phyloP scores from a whole-genome alignment of 140 eudicot genomes.

The Erigeron philadelphicus region DNA sequence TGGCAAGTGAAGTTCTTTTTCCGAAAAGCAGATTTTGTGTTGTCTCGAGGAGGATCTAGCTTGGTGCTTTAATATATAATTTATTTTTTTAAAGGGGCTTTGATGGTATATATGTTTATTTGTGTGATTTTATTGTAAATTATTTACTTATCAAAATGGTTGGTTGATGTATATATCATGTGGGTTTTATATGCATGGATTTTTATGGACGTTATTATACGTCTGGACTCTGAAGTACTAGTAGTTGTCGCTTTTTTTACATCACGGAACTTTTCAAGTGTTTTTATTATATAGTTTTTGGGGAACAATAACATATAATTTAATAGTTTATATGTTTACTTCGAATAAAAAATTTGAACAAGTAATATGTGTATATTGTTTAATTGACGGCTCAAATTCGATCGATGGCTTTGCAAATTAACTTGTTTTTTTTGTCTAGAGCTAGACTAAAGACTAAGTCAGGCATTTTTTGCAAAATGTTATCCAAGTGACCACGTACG shows the following conservation, averaged over 20 bases:
- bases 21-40: slow-evolving; percentile 35
- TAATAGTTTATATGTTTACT: too few relatives aligned
- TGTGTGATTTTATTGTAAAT: slow-evolving; percentile 14
- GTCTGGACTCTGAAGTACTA: neutral
- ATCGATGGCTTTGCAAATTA: too few relatives aligned
- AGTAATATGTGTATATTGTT: too few relatives aligned
- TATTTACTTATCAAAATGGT: slow-evolving; percentile 1
- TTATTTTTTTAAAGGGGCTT: slow-evolving; percentile 22
- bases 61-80: slow-evolving; percentile 18
- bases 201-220: slow-evolving; percentile 24
- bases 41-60: slow-evolving; percentile 32
- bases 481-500: too few relatives aligned
- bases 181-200: slow-evolving; percentile 34
- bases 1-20: slow-evolving; percentile 30
- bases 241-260: neutral
- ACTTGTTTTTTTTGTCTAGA: too few relatives aligned
- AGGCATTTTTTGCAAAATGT: too few relatives aligned
- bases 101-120: slow-evolving; percentile 17
- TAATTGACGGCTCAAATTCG: too few relatives aligned
- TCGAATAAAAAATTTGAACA: too few relatives aligned
- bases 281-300: too few relatives aligned
- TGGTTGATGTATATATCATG: slow-evolving; percentile 17
- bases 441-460: too few relatives aligned
- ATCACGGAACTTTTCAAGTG: neutral
- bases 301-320: too few relatives aligned